Percentiles rank a stretch among this genome's conserved stretches.
phyloP scores from a whole-genome alignment of 495 filamentous ascomycete genomes.

The Neurospora discreta region DNA sequence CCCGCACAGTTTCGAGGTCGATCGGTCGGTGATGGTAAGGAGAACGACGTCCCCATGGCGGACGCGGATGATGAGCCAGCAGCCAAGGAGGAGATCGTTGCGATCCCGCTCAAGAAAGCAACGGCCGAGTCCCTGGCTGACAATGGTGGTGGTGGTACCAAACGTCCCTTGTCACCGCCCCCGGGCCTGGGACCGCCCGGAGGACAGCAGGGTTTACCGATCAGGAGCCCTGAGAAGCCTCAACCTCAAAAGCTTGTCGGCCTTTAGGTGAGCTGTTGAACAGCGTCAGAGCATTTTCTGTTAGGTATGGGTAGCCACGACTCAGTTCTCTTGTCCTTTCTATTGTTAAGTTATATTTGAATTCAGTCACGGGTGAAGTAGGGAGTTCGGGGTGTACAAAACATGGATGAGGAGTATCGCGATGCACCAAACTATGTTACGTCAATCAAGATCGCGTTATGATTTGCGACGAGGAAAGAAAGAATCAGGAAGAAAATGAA shows the following conservation, averaged over 20 bases:
- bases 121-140: not conserved
- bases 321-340: not conserved
- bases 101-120: constrained; percentile 2
- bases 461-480: not conserved
- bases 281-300: not conserved
- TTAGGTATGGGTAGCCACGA: not conserved
- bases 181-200: not conserved
- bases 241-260: not conserved
- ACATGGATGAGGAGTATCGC: not conserved
- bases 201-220: not conserved
- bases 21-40: constrained; percentile 2
- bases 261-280: not conserved
- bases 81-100: constrained; percentile 21
- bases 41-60: not conserved
- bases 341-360: not conserved
- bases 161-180: not conserved
- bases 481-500: too few relatives aligned
- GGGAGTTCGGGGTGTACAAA: not conserved
- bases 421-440: not conserved
- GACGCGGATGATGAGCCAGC: constrained; percentile 12
- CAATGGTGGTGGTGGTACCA: not conserved
- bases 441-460: not conserved
- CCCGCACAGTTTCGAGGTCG: not conserved
- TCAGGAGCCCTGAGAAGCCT: not conserved
- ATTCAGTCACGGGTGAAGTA: not conserved